Conservation (phyloP, 495 filamentous ascomycete genomes). For the Cairneyella variabilis region DNA sequence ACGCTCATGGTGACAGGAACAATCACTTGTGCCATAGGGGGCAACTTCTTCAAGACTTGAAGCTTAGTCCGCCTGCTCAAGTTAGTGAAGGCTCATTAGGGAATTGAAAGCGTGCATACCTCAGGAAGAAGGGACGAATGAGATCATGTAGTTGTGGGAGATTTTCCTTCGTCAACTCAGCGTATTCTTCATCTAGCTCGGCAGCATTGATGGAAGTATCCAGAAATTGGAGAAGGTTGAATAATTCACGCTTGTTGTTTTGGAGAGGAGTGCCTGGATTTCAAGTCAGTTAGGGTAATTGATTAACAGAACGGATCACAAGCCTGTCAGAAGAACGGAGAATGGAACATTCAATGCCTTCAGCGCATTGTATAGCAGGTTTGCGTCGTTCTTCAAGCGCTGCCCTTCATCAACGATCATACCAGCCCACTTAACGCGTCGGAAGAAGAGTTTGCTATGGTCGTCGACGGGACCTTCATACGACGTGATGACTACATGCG, state of each 20-base stretch:
- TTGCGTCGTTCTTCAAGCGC: slow-evolving; percentile 89
- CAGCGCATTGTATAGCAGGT: slow-evolving; percentile 71
- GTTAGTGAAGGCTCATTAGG: slow-evolving; percentile 6
- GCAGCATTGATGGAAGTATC: slow-evolving; percentile 65
- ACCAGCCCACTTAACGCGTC: slow-evolving; percentile 73
- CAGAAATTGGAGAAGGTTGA: slow-evolving; percentile 92
- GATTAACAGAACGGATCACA: not conserved
- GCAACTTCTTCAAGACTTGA: slow-evolving; percentile 83
- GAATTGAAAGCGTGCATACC: slow-evolving; percentile 16
- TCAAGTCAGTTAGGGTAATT: slow-evolving; percentile 15
- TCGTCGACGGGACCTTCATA: slow-evolving; percentile 81
- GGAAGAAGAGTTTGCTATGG: slow-evolving; percentile 58
- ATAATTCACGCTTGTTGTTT: slow-evolving; percentile 90
- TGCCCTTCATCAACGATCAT: slow-evolving; percentile 96
- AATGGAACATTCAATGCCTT: slow-evolving; percentile 68
- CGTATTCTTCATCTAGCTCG: slow-evolving; percentile 69
- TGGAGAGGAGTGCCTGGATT: slow-evolving; percentile 72
- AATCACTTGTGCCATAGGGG: slow-evolving; percentile 91
- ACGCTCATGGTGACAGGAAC: slow-evolving; percentile 89
- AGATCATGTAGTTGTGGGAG: slow-evolving; percentile 74
- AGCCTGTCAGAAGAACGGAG: slow-evolving; percentile 77
- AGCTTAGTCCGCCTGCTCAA: slow-evolving; percentile 83
- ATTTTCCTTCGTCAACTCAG: slow-evolving; percentile 71
- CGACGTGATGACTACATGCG: slow-evolving; percentile 91
- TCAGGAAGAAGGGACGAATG: slow-evolving; percentile 70